Percentiles rank a stretch among this genome's conserved stretches.
Conservation (phyloP, 345 rosid genomes). For the Eucalyptus curtisii region DNA sequence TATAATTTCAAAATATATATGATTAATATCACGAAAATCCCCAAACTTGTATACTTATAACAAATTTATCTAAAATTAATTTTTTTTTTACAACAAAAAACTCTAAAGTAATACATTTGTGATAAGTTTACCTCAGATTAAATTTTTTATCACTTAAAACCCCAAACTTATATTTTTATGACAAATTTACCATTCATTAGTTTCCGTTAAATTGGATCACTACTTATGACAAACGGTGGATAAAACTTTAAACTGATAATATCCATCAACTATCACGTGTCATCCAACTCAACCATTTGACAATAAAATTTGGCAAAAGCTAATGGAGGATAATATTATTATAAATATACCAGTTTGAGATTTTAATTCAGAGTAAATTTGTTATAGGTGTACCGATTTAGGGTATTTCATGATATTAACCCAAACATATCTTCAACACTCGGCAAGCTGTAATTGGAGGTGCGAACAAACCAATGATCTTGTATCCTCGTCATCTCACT, state of each 20-base stretch:
- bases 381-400: rapidly evolving
- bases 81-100: too few relatives aligned
- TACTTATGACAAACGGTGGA: too few relatives aligned
- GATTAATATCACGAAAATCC: too few relatives aligned
- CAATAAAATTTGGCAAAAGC: too few relatives aligned
- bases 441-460: neutral
- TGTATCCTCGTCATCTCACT: neutral
- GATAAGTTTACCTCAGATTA: too few relatives aligned
- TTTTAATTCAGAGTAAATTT: too few relatives aligned
- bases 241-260: rapidly evolving
- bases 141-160: too few relatives aligned
- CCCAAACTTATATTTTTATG: rapidly evolving
- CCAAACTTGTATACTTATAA: rapidly evolving
- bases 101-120: rapidly evolving
- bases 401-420: too few relatives aligned
- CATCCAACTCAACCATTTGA: too few relatives aligned
- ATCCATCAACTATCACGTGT: rapidly evolving
- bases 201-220: too few relatives aligned
- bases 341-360: rapidly evolving
- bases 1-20: neutral
- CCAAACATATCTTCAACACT: neutral
- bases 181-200: rapidly evolving
- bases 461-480: neutral
- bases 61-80: too few relatives aligned
- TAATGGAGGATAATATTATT: rapidly evolving